Evolutionary conservation across 192 early-diverging fungal genomes (phyloP).

Genomic region (Funneliformis mosseae): DNA sequence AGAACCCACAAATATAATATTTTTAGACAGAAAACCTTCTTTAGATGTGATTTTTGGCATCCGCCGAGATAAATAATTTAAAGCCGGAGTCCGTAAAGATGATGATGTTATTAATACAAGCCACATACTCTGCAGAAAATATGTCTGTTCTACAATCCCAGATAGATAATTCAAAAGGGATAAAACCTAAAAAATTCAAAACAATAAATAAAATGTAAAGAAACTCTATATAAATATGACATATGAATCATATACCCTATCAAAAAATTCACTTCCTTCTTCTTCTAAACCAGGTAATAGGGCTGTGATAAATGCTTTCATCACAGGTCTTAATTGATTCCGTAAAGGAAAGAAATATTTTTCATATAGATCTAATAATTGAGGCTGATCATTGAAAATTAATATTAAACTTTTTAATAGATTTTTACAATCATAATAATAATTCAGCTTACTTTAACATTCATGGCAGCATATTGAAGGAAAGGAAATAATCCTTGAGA

Average conservation of each 20-base stretch:
- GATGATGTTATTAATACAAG: conserved; percentile 72
- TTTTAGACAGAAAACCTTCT: conserved; percentile 51
- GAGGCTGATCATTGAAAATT: conserved; percentile 54
- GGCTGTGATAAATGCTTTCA: conserved; percentile 80
- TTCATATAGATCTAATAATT: conserved; percentile 76
- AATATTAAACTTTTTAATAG: background rate
- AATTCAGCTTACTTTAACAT: conserved; percentile 64
- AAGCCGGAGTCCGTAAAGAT: conserved; percentile 67
- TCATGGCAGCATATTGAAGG: conserved; percentile 78
- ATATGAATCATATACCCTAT: conserved; percentile 55
- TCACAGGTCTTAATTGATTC: conserved; percentile 64
- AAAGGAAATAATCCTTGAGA: conserved; percentile 91
- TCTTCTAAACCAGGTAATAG: conserved; percentile 88
- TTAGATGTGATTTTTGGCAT: conserved; percentile 67
- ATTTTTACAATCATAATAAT: background rate
- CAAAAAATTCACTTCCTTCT: conserved; percentile 83
- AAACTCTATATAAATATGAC: background rate
- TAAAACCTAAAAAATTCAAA: conserved; percentile 39
- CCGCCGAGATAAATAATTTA: conserved; percentile 77
- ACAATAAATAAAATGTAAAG: background rate
- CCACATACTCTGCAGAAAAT: conserved; percentile 86
- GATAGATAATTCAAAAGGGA: conserved; percentile 67
- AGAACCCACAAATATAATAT: background rate
- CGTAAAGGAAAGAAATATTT: conserved; percentile 77
- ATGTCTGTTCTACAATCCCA: conserved; percentile 67